Base-by-base conservation (phyloP, 805 yeast genomes). In the Schizosaccharomyces cryophilus region DNA sequence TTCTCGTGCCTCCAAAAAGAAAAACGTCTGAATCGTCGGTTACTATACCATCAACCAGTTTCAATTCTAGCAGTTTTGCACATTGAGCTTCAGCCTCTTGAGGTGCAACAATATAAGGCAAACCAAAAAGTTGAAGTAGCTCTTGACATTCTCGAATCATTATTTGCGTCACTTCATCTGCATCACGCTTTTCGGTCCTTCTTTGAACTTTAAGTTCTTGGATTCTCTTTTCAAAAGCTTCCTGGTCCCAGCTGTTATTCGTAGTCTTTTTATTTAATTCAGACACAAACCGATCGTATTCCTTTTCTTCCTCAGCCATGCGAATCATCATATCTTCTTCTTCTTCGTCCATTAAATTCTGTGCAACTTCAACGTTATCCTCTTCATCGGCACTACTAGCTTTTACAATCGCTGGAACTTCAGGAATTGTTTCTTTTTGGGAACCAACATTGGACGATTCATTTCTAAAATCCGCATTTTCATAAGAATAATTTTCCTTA, bases 31-130 rank as follows among this genome's bases (percentile, higher is more conserved):
- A 87, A 74, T 93, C 99, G 72, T 93, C 99, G 0, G 98, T 93
- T 29, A 93, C 83, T 5, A 93, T 84, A 0, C 98, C 99, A 70
- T 93, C 97, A 3, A 90, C 96, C 21, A 93, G 73, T 0, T 78
- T 80, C 26, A 88, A 70, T n/a, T 71, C 68, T 48, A 80, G 70
- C 5, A 93, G 72, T 65, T 84, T 86, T 0, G 95, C 96, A 72
- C 99, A 93, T 68, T 93, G 98, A 0, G 98, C 97, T 72, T 93
- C 99, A 1, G 98, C 98, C 71, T 93, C 99, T 89, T 87, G 87
- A 0, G 98, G 99, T 0, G 98, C 96, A 0, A 95, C 86, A 9
- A 93, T 78, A 65, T 80, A 93, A 0, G 99, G 99, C 4, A 93
- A 85, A 0, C 98, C 98, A 74, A 93, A 93, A 61, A 90, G 72